Conservation (phyloP, 2,329 filamentous ascomycete genomes). For the Graphiopsis chlorocephala region DNA sequence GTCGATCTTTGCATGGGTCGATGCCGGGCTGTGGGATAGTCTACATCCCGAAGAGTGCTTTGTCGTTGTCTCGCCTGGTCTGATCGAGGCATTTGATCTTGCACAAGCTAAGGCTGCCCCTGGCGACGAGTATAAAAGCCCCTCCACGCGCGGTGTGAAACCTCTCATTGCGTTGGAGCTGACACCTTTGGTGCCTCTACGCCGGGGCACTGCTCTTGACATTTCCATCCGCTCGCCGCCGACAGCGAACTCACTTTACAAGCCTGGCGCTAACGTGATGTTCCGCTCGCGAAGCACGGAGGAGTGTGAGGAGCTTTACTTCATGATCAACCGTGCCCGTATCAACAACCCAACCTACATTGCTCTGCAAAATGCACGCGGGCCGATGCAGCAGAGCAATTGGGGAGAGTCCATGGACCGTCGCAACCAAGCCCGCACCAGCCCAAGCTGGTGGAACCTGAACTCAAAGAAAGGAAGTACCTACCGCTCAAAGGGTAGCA, state of each 20-base stretch:
- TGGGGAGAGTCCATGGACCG: constrained; percentile 54
- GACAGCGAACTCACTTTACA: constrained; percentile 67
- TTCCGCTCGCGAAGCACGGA: constrained; percentile 75
- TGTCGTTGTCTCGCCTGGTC: constrained; percentile 61
- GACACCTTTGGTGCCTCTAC: constrained; percentile 84
- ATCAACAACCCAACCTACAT: constrained; percentile 93
- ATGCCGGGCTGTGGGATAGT: constrained; percentile 60
- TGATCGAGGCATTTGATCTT: constrained; percentile 63
- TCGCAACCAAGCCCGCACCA: constrained; percentile 46
- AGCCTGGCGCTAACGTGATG: constrained; percentile 74
- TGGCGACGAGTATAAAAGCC: constrained; percentile 40
- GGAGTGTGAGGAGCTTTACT: constrained; percentile 80
- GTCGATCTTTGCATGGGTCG: constrained; percentile 62
- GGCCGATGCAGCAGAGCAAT: constrained; percentile 49
- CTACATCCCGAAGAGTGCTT: constrained; percentile 62
- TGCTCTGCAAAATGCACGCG: constrained; percentile 69
- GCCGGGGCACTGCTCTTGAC: constrained; percentile 87
- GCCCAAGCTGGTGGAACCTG: constrained; percentile 51
- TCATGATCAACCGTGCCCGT: constrained; percentile 80
- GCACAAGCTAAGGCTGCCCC: constrained; percentile 41
- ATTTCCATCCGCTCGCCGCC: constrained; percentile 90
- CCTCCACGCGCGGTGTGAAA: constrained; percentile 38
- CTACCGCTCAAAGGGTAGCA: constrained; percentile 55
- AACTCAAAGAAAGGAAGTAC: constrained; percentile 55
- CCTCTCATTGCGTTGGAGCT: constrained; percentile 73